Conservation (phyloP, 129 eudicot species). For the Chrysanthemum seticuspe region DNA sequence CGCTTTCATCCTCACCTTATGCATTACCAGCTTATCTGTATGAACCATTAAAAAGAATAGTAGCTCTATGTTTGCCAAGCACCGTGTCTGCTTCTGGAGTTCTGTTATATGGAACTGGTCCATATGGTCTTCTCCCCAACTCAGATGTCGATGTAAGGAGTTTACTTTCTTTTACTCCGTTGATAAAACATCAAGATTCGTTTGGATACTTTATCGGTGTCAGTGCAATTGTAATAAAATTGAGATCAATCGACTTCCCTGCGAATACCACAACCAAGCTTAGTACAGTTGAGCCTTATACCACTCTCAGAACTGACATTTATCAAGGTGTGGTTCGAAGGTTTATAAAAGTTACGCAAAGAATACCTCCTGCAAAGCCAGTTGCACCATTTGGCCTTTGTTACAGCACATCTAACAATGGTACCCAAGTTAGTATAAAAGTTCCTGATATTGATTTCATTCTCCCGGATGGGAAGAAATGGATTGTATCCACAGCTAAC, state of each 20-base stretch:
- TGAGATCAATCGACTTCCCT: constrained; percentile 14
- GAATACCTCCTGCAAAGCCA: constrained; percentile 29
- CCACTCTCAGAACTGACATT: constrained; percentile 33
- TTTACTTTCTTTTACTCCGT: constrained; percentile 34
- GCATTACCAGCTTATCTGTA: constrained; percentile 29
- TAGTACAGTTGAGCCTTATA: constrained; percentile 42
- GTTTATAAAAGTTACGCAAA: constrained; percentile 28
- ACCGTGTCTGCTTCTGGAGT: constrained; percentile 29
- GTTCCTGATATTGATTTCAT: constrained; percentile 37
- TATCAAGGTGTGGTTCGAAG: constrained; percentile 25
- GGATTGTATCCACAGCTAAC: constrained; percentile 39
- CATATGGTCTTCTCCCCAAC: constrained; percentile 36
- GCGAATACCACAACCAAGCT: constrained; percentile 18
- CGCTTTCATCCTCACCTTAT: constrained; percentile 28
- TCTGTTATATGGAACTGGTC: constrained; percentile 45
- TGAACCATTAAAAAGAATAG: constrained; percentile 17
- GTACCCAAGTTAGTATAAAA: constrained; percentile 17
- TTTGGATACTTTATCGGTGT: constrained; percentile 36
- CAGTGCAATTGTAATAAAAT: constrained; percentile 29
- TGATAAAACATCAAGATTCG: constrained; percentile 18
- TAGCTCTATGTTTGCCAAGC: constrained; percentile 46
- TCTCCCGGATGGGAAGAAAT: constrained; percentile 32
- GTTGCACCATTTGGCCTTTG: constrained; percentile 43
- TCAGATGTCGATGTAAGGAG: constrained; percentile 19
- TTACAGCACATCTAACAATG: constrained; percentile 19